Evolutionary conservation across 2,329 filamentous ascomycete genomes (phyloP).

Genomic region (Cladophialophora immunda): DNA sequence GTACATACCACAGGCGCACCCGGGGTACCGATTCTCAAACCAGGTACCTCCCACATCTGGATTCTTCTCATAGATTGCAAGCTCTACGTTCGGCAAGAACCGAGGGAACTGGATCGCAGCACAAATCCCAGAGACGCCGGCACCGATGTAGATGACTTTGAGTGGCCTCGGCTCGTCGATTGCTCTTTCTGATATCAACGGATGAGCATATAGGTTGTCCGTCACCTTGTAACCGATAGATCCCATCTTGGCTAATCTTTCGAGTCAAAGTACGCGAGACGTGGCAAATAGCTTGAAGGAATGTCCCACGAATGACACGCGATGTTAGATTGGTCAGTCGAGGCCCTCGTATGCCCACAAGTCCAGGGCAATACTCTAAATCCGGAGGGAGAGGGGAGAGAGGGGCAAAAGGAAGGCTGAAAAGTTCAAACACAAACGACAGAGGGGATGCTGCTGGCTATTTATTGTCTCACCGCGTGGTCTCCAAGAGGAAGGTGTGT

Average conservation of each 20-base stretch:
- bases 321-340: neutral
- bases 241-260: slow-evolving; percentile 25
- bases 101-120: slow-evolving; percentile 37
- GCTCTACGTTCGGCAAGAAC: slow-evolving; percentile 32
- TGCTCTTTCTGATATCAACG: slow-evolving; percentile 37
- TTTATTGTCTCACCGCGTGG: slow-evolving; percentile 15
- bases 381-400: neutral
- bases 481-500: slow-evolving; percentile 4
- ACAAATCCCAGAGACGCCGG: slow-evolving; percentile 48
- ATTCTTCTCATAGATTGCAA: slow-evolving; percentile 45
- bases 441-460: neutral
- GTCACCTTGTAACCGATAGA: slow-evolving; percentile 30
- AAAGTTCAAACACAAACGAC: neutral
- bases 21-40: slow-evolving; percentile 40
- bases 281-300: neutral
- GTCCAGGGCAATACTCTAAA: neutral
- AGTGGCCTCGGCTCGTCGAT: slow-evolving; percentile 37
- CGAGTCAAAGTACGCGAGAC: neutral
- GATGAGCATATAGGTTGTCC: slow-evolving; percentile 33
- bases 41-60: slow-evolving; percentile 47
- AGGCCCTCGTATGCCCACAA: neutral
- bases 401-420: neutral
- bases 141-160: slow-evolving; percentile 47
- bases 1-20: slow-evolving; percentile 34
- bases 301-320: neutral